Conservation (phyloP, 345 rosid species). For the Lepidium sativum region DNA sequence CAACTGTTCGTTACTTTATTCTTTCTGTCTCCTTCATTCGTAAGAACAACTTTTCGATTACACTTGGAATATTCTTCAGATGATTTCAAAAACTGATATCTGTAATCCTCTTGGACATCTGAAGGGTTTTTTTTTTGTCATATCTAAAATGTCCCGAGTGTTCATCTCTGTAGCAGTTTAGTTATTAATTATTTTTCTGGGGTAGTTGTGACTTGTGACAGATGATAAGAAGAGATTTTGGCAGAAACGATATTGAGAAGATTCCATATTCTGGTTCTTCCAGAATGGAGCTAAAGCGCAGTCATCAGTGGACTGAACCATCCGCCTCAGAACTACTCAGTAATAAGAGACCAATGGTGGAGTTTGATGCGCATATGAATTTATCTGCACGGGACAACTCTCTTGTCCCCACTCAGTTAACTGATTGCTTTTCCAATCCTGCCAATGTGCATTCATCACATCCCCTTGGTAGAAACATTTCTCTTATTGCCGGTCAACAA, state of each 20-base stretch:
- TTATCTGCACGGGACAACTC: slow-evolving; percentile 44
- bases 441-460: slow-evolving; percentile 34
- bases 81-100: neutral
- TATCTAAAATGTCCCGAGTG: neutral
- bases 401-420: slow-evolving; percentile 42
- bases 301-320: slow-evolving; percentile 53
- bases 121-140: neutral
- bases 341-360: slow-evolving; percentile 58
- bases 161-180: neutral
- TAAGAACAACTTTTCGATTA: neutral
- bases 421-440: slow-evolving; percentile 45
- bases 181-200: neutral
- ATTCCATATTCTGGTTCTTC: neutral
- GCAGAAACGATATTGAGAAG: slow-evolving; percentile 9
- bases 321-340: slow-evolving; percentile 44
- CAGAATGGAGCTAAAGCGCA: slow-evolving; percentile 37
- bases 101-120: neutral
- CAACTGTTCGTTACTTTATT: neutral
- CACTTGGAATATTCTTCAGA: neutral
- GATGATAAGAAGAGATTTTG: neutral
- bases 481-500: slow-evolving; percentile 25
- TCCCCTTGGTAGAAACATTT: slow-evolving; percentile 31
- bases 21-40: neutral
- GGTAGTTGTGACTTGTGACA: neutral
- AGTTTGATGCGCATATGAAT: slow-evolving; percentile 32